Percentiles rank a stretch among this genome's conserved stretches.
These are phyloP conservation scores for Gossypium schwendimanii DNA, from an alignment of 441 rosid species.

Conservation along the genomic window DNA sequence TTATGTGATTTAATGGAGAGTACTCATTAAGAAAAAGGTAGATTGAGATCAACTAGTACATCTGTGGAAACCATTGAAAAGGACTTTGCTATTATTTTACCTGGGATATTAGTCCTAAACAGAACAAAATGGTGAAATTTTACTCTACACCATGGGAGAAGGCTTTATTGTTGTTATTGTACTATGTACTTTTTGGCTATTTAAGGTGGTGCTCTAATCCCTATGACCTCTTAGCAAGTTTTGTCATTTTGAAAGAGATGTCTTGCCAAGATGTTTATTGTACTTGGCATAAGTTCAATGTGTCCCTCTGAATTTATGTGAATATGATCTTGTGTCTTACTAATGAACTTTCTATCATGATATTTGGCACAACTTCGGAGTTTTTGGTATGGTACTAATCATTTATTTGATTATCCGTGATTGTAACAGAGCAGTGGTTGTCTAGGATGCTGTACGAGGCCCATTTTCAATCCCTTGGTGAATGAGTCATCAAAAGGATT, in stretches of 20 bases:
- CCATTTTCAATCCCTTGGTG: conserved; percentile 22
- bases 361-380: background rate
- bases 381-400: conserved; percentile 15
- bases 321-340: background rate
- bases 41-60: background rate
- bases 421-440: conserved; percentile 84
- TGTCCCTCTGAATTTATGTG: background rate
- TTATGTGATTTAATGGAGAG: background rate
- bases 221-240: background rate
- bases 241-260: background rate
- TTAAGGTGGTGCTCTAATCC: background rate
- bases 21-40: background rate
- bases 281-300: background rate
- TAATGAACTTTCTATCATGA: background rate
- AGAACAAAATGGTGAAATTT: background rate
- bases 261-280: background rate
- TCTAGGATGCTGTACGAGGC: conserved; percentile 43
- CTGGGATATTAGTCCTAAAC: background rate
- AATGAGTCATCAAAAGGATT: conserved; percentile 25
- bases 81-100: background rate
- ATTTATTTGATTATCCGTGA: conserved; percentile 33
- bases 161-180: background rate
- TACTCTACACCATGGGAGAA: background rate
- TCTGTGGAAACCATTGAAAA: background rate
- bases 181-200: background rate